Evolutionary conservation across 2,329 filamentous ascomycete species (phyloP).

Genomic region (Simplicillium sp.): DNA sequence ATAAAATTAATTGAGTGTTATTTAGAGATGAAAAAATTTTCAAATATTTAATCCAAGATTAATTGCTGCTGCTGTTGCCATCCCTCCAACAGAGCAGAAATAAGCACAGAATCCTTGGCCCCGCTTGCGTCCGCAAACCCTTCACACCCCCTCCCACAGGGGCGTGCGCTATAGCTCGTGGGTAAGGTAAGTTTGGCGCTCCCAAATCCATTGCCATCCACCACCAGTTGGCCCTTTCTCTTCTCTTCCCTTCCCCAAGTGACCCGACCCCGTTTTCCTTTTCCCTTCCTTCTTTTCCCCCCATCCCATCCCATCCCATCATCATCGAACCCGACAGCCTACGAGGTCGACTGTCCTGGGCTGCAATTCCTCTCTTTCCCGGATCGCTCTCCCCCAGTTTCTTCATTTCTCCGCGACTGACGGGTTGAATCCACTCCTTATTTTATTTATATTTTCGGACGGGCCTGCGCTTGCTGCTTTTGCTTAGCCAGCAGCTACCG

Average conservation of each 20-base stretch:
- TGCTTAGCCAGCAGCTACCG: too few relatives aligned
- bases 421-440: too few relatives aligned
- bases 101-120: too few relatives aligned
- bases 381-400: not conserved
- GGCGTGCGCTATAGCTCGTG: conserved; percentile 6
- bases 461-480: not conserved
- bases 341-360: not conserved
- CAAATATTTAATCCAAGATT: too few relatives aligned
- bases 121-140: too few relatives aligned
- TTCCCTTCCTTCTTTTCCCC: conserved; percentile 11
- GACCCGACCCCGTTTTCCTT: conserved; percentile 9
- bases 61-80: too few relatives aligned
- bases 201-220: not conserved
- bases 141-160: too few relatives aligned
- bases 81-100: too few relatives aligned
- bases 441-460: too few relatives aligned
- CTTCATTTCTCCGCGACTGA: too few relatives aligned
- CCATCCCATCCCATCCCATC: conserved; percentile 7
- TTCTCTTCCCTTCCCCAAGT: conserved; percentile 11
- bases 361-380: conserved; percentile 6
- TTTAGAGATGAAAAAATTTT: too few relatives aligned
- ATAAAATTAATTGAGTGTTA: too few relatives aligned
- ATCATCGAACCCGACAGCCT: conserved; percentile 1
- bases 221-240: conserved; percentile 10
- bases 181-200: conserved; percentile 9